A percentile compares a stretch with the other conserved stretches of the same genome.
These are phyloP conservation scores for Tripidium arundinaceum DNA, from an alignment of 202 grass and related monocot genomes.

Conservation along the genomic window DNA sequence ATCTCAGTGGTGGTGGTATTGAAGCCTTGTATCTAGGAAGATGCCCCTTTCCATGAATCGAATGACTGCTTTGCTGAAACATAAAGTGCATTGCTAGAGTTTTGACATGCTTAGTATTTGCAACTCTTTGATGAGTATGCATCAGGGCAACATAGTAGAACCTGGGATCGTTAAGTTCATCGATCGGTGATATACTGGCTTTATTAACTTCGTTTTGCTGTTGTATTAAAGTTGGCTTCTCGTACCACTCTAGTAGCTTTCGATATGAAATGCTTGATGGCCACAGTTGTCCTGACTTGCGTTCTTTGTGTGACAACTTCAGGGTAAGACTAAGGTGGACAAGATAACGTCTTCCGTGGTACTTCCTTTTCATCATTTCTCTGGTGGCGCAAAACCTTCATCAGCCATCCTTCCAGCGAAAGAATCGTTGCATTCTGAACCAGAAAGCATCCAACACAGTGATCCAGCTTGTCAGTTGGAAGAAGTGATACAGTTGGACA, in stretches of 20 bases:
- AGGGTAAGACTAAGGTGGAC: slow-evolving; percentile 69
- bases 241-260: background rate
- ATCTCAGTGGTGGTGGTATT: background rate
- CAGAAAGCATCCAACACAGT: slow-evolving; percentile 35
- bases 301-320: slow-evolving; percentile 18
- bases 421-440: slow-evolving; percentile 16
- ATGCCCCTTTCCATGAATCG: background rate
- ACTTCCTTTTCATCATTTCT: slow-evolving; percentile 78
- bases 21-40: slow-evolving; percentile 7
- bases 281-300: background rate
- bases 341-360: slow-evolving; percentile 60
- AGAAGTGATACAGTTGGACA: slow-evolving; percentile 64
- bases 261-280: background rate
- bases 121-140: background rate
- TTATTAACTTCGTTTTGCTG: slow-evolving; percentile 13
- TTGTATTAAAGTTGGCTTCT: background rate
- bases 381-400: slow-evolving; percentile 31
- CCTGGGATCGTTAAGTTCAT: background rate
- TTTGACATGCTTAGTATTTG: slow-evolving; percentile 12
- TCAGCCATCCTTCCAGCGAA: slow-evolving; percentile 13
- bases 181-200: background rate
- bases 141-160: background rate
- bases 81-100: background rate
- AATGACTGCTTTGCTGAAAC: slow-evolving; percentile 5
- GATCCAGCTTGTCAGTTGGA: slow-evolving; percentile 47